Evolutionary conservation across 2,329 filamentous ascomycete species (phyloP).

Genomic region (Diplodia sapinea): DNA sequence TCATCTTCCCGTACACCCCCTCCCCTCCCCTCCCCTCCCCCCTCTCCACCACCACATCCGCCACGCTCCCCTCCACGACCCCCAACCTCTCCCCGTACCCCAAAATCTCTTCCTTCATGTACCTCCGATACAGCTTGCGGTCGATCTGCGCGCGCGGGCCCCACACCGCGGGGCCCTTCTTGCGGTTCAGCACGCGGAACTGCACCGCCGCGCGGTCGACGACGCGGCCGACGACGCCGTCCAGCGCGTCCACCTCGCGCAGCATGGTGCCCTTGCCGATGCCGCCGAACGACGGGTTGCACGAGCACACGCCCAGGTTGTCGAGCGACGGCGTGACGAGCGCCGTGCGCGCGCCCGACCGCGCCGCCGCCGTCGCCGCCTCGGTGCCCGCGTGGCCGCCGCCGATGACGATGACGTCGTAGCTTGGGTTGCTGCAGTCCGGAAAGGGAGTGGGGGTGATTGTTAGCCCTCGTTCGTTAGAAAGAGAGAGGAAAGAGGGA

Average conservation of each 20-base stretch:
- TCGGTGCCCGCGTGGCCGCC: slow-evolving; percentile 96
- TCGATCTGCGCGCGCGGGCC: slow-evolving; percentile 97
- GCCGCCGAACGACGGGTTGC: slow-evolving; percentile 96
- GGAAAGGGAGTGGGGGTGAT: not conserved
- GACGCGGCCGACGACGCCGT: slow-evolving; percentile 84
- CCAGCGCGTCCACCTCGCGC: slow-evolving; percentile 91
- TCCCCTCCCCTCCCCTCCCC: slow-evolving; percentile 60
- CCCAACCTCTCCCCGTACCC: slow-evolving; percentile 74
- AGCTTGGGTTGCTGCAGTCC: slow-evolving; percentile 49
- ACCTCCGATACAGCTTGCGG: slow-evolving; percentile 80
- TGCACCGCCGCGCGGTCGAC: slow-evolving; percentile 96
- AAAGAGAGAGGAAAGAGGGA: no score
- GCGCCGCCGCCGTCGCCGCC: slow-evolving; percentile 87
- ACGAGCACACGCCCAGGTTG: slow-evolving; percentile 93
- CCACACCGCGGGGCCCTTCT: slow-evolving; percentile 95
- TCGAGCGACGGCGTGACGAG: slow-evolving; percentile 86
- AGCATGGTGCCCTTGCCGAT: slow-evolving; percentile 98
- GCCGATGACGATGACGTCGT: slow-evolving; percentile 94
- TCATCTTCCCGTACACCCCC: slow-evolving; percentile 72
- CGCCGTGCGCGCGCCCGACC: slow-evolving; percentile 85
- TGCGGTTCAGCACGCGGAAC: slow-evolving; percentile 85
- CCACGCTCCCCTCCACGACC: slow-evolving; percentile 84
- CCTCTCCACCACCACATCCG: slow-evolving; percentile 81
- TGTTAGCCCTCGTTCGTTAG: not conserved
- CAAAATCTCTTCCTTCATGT: slow-evolving; percentile 87